Evolutionary conservation across 768 basidiomycete species (phyloP), one percentile per base, ranked within the genome.

Genomic region (Xerocomellus intermedius): DNA sequence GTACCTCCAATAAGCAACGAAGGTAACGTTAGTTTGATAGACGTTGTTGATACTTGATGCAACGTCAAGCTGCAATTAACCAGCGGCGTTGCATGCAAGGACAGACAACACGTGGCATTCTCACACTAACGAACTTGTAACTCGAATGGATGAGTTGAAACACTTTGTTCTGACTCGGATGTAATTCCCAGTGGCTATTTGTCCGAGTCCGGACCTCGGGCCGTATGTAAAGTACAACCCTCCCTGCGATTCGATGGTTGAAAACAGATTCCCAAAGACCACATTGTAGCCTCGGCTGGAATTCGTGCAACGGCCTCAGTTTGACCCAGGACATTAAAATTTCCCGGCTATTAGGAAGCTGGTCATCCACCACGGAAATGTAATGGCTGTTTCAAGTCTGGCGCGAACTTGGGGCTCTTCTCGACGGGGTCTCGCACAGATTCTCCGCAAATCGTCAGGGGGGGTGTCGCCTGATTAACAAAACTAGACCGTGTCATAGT

Each of bases 41-140:
- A 57, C 54, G 35, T 39, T 19, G 19, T 24, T 37, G 43, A 38
- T 58, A 54, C 45, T 63, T 43, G 41, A 28, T 32, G 42, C 28
- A 39, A 63, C 24, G 61, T 51, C 60, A 59, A 37, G 17, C 10
- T 39, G 14, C 17, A 47, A 48, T 50, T 26, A 52, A 10, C 55
- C 22, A 45, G 52, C 48, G 60, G 60, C 60, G 48, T 24, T 58
- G 19, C 10, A 37, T n/a, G 37, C 37, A 37, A 21, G n/a, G 36
- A 33, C 9, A 44, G 7, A 30, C 35, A 9, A 30, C 30, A 30
- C 30, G 30, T 36, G 35, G 21, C 47, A 42, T 16, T 42, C n/a
- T 38, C 32, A 22, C n/a, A 38, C 45, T 38, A 42, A 30, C 9
- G 30, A 46, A 49, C 30, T 13, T 14, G 1, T 14, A 35, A 37